Conservation (phyloP, 2,329 filamentous ascomycete species). For the Calonectria pteridis region DNA sequence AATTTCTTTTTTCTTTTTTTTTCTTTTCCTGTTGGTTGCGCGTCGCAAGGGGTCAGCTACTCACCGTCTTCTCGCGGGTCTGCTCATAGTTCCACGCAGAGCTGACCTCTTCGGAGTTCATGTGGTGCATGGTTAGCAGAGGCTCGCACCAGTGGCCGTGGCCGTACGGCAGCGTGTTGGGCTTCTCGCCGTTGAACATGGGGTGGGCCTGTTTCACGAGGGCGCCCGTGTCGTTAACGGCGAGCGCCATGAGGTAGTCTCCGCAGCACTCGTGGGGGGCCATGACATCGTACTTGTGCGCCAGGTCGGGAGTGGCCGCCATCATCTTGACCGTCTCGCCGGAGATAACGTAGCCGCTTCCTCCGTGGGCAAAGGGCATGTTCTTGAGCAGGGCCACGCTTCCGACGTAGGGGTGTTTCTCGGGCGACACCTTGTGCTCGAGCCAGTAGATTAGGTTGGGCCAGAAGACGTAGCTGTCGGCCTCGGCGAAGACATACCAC, state of each 20-base stretch:
- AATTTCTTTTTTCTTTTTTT: background rate
- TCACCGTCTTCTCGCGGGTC: slow-evolving; percentile 57
- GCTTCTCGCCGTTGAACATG: slow-evolving; percentile 69
- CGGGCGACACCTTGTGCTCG: slow-evolving; percentile 55
- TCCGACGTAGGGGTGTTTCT: slow-evolving; percentile 62
- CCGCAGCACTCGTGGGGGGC: slow-evolving; percentile 63
- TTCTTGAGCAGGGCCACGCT: slow-evolving; percentile 61
- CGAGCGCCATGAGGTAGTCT: slow-evolving; percentile 64
- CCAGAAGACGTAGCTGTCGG: slow-evolving; percentile 70
- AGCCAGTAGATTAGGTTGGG: slow-evolving; percentile 65
- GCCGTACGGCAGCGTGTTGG: slow-evolving; percentile 62
- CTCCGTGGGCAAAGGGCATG: slow-evolving; percentile 67
- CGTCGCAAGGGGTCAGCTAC: slow-evolving; percentile 28
- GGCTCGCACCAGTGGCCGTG: slow-evolving; percentile 67
- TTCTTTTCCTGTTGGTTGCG: slow-evolving; percentile 4
- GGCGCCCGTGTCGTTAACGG: slow-evolving; percentile 58
- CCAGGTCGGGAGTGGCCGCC: slow-evolving; percentile 58
- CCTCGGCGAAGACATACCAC: slow-evolving; percentile 72
- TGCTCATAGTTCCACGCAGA: slow-evolving; percentile 67
- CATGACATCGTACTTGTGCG: slow-evolving; percentile 60
- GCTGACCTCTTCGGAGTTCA: slow-evolving; percentile 65
- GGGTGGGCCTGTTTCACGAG: slow-evolving; percentile 60
- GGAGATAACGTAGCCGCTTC: slow-evolving; percentile 69
- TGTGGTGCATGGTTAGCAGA: slow-evolving; percentile 69
- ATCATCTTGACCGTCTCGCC: slow-evolving; percentile 64